phyloP scores from a whole-genome alignment of 768 basidiomycete species.

The Boletus reticuloceps region DNA sequence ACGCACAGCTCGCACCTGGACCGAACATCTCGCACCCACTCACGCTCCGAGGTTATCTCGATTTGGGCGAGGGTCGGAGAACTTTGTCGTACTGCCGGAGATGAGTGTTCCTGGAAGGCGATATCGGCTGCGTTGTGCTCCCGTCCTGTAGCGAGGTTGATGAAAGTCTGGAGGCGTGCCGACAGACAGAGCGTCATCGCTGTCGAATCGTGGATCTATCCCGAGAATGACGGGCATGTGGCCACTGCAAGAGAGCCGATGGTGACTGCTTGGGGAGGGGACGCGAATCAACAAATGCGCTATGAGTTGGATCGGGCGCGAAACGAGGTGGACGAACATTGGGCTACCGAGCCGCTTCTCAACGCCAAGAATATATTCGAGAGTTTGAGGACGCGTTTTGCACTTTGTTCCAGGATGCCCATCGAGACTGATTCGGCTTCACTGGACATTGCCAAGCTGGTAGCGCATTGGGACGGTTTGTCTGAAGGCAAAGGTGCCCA shows the following conservation, averaged over 20 bases:
- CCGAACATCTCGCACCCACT: constrained; percentile 58
- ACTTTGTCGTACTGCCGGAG: constrained; percentile 65
- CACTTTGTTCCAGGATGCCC: constrained; percentile 45
- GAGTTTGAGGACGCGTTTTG: constrained; percentile 46
- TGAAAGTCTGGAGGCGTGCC: constrained; percentile 78
- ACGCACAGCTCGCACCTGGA: constrained; percentile 27
- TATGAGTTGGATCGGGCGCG: constrained; percentile 47
- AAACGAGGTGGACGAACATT: constrained; percentile 43
- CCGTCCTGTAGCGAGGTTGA: constrained; percentile 69
- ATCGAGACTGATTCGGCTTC: constrained; percentile 38
- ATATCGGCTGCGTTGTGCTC: constrained; percentile 70
- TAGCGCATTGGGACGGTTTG: constrained; percentile 58
- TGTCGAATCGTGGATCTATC: constrained; percentile 68
- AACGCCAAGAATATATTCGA: constrained; percentile 51
- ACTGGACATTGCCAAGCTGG: constrained; percentile 49
- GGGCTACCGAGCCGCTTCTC: constrained; percentile 41
- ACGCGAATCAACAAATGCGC: constrained; percentile 45
- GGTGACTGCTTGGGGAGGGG: constrained; percentile 70
- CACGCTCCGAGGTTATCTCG: constrained; percentile 68
- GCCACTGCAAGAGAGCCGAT: constrained; percentile 38
- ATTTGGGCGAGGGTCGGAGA: constrained; percentile 76
- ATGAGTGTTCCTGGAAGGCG: constrained; percentile 79
- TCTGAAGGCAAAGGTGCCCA: constrained; percentile 35
- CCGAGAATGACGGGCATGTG: constrained; percentile 34
- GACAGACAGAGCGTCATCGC: constrained; percentile 54